phyloP scores from a whole-genome alignment of 1,139 yeast species.

The Taphrina wiesneri region DNA sequence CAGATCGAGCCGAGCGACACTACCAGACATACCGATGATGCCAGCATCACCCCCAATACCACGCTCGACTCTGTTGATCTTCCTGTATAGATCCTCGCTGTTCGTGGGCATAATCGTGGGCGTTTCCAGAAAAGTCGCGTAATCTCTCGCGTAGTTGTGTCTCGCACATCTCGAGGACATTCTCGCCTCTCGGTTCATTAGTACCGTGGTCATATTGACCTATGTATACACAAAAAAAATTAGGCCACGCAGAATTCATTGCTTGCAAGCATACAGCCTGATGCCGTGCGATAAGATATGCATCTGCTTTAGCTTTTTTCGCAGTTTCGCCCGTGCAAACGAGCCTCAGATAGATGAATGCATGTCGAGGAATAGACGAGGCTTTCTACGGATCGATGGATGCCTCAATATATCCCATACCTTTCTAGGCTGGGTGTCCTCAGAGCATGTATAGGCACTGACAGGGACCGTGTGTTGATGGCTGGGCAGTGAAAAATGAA shows the following conservation, averaged over 20 bases:
- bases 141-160: not conserved
- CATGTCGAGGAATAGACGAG: not conserved
- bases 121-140: not conserved
- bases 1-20: constrained; percentile 6
- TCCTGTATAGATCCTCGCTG: constrained; percentile 2
- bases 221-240: not conserved
- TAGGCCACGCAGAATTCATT: not conserved
- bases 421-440: no score
- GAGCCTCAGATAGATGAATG: not conserved
- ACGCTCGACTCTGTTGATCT: constrained; percentile 15
- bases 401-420: not conserved
- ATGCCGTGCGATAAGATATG: not conserved
- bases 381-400: not conserved
- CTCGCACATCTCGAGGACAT: not conserved
- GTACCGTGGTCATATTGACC: not conserved
- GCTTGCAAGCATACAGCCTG: not conserved
- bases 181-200: not conserved
- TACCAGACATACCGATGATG: constrained; percentile 18
- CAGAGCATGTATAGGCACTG: no score
- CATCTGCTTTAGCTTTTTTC: not conserved
- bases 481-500: no score
- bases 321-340: not conserved
- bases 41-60: constrained; percentile 16
- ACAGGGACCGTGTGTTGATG: no score
- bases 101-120: not conserved